Evolutionary conservation across 139 green algal genomes (phyloP), one percentile per base, ranked within the genome.

Genomic region (Picochlorum costavermella): DNA sequence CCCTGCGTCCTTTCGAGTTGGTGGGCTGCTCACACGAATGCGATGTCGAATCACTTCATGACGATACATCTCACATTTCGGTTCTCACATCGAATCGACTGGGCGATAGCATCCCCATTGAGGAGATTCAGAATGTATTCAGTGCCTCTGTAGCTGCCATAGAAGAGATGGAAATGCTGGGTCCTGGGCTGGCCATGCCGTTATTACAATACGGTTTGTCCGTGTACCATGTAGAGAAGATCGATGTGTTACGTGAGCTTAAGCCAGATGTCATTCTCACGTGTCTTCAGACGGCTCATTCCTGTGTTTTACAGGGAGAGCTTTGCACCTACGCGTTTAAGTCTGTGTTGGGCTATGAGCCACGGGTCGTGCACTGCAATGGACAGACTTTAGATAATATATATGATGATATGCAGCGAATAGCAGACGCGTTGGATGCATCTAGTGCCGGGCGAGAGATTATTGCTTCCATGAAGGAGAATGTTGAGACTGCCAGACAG

Each of bases 191-290:
- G 62, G 70, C 70, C 6, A 25, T 69, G 13, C 67, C 70, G 3
- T 45, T 86, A 25, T 68, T 87, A 14, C 64, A 88, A 60, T 73
- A 65, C 33, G 76, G 78, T 33, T 11, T 66, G 12, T 66, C 30
- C 9, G 60, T 83, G 40, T 87, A 86, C 62, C 69, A 79, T 50
- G 67, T 75, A 20, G 50, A 81, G 29, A 40, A 40, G 17, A 10
- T 72, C 14, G 65, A 71, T n/a, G 17, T 20, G 43, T 64, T 87
- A 56, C 29, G 2, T 5, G 25, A 50, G 51, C 62, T 88, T 16
- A 67, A 65, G 16, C 81, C 81, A 3, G 73, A 85, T 29, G 76
- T 88, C 10, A 68, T 87, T 16, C 72, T 87, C 6, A 87, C 81
- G 14, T 78, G 80, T 61, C 65, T 83, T 48, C 74, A 81, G 61